Base-by-base conservation (phyloP, 768 basidiomycete species). In the Suillus subaureus region DNA sequence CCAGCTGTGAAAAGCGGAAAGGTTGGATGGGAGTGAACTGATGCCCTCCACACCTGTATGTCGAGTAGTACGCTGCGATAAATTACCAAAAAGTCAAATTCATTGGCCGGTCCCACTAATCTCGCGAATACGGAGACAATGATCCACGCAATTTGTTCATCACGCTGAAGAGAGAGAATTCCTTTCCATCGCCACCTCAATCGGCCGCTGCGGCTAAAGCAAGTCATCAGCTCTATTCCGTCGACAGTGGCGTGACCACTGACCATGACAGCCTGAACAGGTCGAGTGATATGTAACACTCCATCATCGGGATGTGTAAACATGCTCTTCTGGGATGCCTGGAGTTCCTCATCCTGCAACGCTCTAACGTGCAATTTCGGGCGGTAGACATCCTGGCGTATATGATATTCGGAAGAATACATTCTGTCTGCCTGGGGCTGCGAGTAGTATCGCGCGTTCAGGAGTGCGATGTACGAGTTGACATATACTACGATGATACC, bases 391-490 rank as follows among this genome's bases (percentile, higher is more conserved):
- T 15, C 49, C 26, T 9, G 33, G 6, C 31, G 31, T 3, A 31
- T 31, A 31, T 31, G 31, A 5, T 31, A 31, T 31, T 31, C 31
- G 31, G 31, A 31, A 31, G 31, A 31, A 31, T 6, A 7, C 6
- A 35, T 35, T 35, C 6, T 35, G 33, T 35, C 33, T 35, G 33
- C 6, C 6, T 35, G 33, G 33, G 33, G 33, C 33, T 6, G 33
- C 12, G 6, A 9, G 18, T 63, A 63, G 62, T 40, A 57, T 9
- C 5, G 5, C 12, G 37, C 11, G 18, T 63, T 63, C 39, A 63
- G 37, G 7, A 63, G 49, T 33, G 57, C 62, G 18, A 63, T n/a
- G 57, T 61, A 63, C 39, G 57, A 55, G 52, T 61, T 63, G 39
- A 63, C 57, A 12, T 63, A 61, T 2, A 61, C 62, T 63, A 3